phyloP scores from a whole-genome alignment of 495 filamentous ascomycete genomes.

The Talaromyces liani region DNA sequence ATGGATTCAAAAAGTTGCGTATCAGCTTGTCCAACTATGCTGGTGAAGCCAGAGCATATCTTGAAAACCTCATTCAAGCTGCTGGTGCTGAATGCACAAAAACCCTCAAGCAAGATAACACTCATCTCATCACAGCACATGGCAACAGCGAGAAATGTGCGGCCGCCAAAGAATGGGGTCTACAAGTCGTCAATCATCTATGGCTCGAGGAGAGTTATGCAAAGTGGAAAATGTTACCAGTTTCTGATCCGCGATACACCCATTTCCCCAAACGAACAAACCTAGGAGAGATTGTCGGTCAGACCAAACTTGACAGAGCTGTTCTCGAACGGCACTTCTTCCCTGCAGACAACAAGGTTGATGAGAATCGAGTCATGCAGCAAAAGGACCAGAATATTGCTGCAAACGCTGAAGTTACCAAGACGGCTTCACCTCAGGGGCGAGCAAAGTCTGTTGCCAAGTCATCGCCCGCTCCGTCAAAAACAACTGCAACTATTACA shows the following conservation, averaged over 20 bases:
- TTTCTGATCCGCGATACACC: constrained; percentile 64
- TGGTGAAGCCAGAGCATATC: constrained; percentile 85
- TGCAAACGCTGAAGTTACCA: constrained; percentile 9
- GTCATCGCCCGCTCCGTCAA: constrained; percentile 7
- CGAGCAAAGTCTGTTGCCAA: constrained; percentile 14
- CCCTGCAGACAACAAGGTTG: constrained; percentile 20
- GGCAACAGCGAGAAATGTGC: constrained; percentile 81
- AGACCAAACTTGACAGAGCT: constrained; percentile 59
- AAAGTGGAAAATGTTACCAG: constrained; percentile 61
- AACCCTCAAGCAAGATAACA: constrained; percentile 88
- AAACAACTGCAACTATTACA: constrained; percentile 16
- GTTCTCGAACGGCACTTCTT: constrained; percentile 52
- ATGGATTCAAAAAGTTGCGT: constrained; percentile 64
- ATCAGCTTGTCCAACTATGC: constrained; percentile 95
- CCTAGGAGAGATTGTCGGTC: constrained; percentile 83
- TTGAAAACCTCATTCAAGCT: constrained; percentile 83
- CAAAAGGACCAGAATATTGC: constrained; percentile 27
- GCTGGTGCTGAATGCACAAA: constrained; percentile 83
- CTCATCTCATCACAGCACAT: constrained; percentile 89
- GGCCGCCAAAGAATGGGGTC: constrained; percentile 86
- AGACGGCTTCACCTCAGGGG: constrained; percentile 16
- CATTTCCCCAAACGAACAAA: constrained; percentile 85
- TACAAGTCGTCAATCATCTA: constrained; percentile 85
- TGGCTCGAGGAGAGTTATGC: constrained; percentile 98
- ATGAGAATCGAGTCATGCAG: constrained; percentile 26